Conservation (phyloP, 1,139 yeast genomes). For the Saccharomyces uvarum region DNA sequence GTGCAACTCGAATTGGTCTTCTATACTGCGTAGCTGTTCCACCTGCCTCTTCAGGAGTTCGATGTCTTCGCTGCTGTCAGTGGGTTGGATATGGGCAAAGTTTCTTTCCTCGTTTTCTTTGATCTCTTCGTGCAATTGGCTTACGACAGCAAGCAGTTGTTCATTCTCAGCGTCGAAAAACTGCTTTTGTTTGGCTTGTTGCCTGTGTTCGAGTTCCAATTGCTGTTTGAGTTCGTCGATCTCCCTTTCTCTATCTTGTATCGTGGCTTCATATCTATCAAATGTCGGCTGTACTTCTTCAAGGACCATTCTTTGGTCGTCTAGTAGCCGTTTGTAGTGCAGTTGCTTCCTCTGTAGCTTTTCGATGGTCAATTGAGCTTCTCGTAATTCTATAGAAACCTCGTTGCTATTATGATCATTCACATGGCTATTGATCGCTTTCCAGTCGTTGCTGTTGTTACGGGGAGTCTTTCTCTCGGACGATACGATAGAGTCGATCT, state of each 20-base stretch:
- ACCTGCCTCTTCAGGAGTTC: slow-evolving; percentile 13
- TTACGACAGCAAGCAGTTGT: slow-evolving; percentile 28
- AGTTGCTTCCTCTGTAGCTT: slow-evolving; percentile 19
- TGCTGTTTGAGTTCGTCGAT: slow-evolving; percentile 19
- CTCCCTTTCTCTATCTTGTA: slow-evolving; percentile 20
- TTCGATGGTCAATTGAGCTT: slow-evolving; percentile 6
- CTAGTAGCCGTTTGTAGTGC: slow-evolving; percentile 25
- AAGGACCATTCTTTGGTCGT: slow-evolving; percentile 29
- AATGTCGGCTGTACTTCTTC: slow-evolving; percentile 32
- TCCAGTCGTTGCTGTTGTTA: not conserved
- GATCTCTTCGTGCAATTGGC: slow-evolving; percentile 28
- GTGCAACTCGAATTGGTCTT: slow-evolving; percentile 13
- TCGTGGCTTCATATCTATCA: slow-evolving; percentile 25
- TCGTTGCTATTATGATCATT: not conserved
- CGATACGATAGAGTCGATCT: not conserved
- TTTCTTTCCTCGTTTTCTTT: slow-evolving; percentile 23
- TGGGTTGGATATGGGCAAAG: slow-evolving; percentile 5
- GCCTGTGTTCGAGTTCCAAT: slow-evolving; percentile 17
- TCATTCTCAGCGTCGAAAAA: slow-evolving; percentile 30
- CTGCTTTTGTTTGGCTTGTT: slow-evolving; percentile 21
- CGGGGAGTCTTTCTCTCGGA: not conserved
- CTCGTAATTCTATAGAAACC: not conserved
- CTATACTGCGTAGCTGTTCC: slow-evolving; percentile 8
- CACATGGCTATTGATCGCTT: not conserved
- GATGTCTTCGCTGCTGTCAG: slow-evolving; percentile 2